Evolutionary conservation across 495 filamentous ascomycete genomes (phyloP), one percentile per base, ranked within the genome.

Genomic region (Penicillium tannophilum): DNA sequence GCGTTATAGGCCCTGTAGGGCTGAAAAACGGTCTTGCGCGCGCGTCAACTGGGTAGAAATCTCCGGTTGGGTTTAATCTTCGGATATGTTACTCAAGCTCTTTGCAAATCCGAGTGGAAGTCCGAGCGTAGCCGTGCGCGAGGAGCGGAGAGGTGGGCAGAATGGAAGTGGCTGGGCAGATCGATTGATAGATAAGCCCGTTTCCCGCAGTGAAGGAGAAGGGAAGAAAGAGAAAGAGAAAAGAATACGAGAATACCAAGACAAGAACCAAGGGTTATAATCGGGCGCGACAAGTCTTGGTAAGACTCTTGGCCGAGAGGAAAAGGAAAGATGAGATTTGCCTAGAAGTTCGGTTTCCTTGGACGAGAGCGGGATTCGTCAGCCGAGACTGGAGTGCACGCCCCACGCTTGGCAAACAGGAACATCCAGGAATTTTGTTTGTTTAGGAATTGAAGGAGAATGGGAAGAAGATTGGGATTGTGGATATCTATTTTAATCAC

Each of bases 351-450:
- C n/a, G 31, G 20, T 51, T 53, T 28, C 31, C 52, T 60, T 63
- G 65, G 54, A 58, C 52, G 47, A 28, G 41, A 51, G 65, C 67
- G 67, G 67, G 65, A 70, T 66, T 70, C 67, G 67, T 68, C 67
- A 70, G 67, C 67, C 42, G 62, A 59, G 56, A 56, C 60, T 66
- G 3, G 24, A 23, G 24, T 49, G 16, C 14, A 28, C 42, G 67
- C 60, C 65, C 66, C 67, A 68, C 65, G 60, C 59, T 45, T 44
- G 47, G 50, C 46, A 46, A 20, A 20, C 17, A 46, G 46, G 46
- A 49, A 30, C 46, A 31, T 30, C 30, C 6, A 36, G 14, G 46
- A 31, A 39, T 28, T 28, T 28, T 23, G 20, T 28, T 28, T 28
- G 28, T 28, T 28, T 28, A 28, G 33, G 41, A 26, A 48, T 30